These are phyloP conservation scores for Exophiala aquamarina DNA, from an alignment of 2,329 filamentous ascomycete species.

Conservation along the genomic window DNA sequence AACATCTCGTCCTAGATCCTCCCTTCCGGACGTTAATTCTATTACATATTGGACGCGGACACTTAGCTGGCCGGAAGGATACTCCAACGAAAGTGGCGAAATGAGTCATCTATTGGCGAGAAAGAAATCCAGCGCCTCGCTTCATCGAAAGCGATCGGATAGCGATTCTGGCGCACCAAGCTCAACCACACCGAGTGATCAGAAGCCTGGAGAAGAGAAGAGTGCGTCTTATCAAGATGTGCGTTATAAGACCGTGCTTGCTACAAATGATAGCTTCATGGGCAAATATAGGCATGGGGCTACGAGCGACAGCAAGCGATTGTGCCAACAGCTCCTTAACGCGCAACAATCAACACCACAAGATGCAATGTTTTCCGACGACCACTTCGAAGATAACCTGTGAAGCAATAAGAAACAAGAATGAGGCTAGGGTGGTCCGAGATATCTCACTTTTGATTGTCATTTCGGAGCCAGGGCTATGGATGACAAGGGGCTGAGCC, in stretches of 20 bases:
- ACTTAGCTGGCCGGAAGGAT: neutral
- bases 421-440: conserved; percentile 37
- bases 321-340: conserved; percentile 22
- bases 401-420: conserved; percentile 32
- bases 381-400: conserved; percentile 36
- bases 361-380: conserved; percentile 35
- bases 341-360: conserved; percentile 8
- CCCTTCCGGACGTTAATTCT: neutral
- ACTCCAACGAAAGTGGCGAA: conserved; percentile 1
- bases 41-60: neutral
- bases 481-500: conserved; percentile 3
- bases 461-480: conserved; percentile 8
- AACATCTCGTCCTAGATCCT: neutral
- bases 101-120: neutral
- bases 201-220: conserved; percentile 23
- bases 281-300: conserved; percentile 7
- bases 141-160: conserved; percentile 22
- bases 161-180: conserved; percentile 5
- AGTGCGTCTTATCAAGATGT: conserved; percentile 23
- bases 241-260: conserved; percentile 19
- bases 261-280: conserved; percentile 27
- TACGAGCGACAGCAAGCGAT: neutral
- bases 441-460: too few relatives aligned
- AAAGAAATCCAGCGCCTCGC: conserved; percentile 5
- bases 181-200: conserved; percentile 22